Evolutionary conservation across 2,329 filamentous ascomycete species (phyloP), one percentile per base, ranked within the genome.

Genomic region (Sphaceloma murrayae): DNA sequence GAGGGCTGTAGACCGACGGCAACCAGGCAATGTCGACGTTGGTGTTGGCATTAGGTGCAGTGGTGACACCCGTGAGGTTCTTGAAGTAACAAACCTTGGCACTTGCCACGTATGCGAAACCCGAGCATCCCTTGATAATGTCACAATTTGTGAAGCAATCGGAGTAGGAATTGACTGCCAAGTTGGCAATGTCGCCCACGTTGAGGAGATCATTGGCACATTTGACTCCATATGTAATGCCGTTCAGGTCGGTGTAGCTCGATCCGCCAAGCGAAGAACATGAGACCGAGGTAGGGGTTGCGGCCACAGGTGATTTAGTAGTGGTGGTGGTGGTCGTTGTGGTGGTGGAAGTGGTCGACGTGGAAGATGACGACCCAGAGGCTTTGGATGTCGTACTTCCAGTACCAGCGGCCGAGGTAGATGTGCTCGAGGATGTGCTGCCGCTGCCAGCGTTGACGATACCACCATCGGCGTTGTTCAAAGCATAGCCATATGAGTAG

Each of bases 81-180:
- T 49, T 49, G 33, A 49, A 49, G 34, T 47, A 49, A 26, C 48
- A 49, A 13, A 38, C 40, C 18, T 49, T 47, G 14, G 39, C 45
- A 16, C 14, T 24, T 3, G 36, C n/a, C 3, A 49, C 18, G 9
- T 47, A 49, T 11, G 48, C 48, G n/a, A 49, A 49, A 16, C 48
- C 48, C 11, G 14, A n/a, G 29, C 48, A 49, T 10, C 40, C 40
- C 9, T 19, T 17, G 18, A 46, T 34, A 13, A 42, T 44, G 16
- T 49, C 48, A 17, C 48, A 49, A 14, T 45, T 39, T 27, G 38
- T 46, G 30, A 49, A 49, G 40, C 48, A 49, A 17, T 45, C 46
- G 14, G 46, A 49, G 19, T 47, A 49, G 11, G 46, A 45, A 6
- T 45, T 21, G 31, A 46, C 44, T 4, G 45, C 43, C 21, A 36